These are phyloP conservation scores for Fusarium xylarioides DNA, from an alignment of 2,329 filamentous ascomycete species.

Conservation along the genomic window DNA sequence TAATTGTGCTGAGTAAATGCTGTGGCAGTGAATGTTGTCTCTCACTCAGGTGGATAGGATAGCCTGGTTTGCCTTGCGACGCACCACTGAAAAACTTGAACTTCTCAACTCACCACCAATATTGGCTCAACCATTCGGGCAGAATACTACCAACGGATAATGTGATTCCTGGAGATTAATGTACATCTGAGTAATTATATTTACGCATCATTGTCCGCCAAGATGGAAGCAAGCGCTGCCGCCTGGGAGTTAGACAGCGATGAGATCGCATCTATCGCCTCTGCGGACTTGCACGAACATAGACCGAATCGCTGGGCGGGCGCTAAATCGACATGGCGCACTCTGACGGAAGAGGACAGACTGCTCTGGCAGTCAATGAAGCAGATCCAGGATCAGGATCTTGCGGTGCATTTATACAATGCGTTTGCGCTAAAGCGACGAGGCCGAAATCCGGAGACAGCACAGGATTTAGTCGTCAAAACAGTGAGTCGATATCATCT, in stretches of 20 bases:
- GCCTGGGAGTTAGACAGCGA: slow-evolving; percentile 57
- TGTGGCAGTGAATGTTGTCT: background rate
- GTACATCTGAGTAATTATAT: background rate
- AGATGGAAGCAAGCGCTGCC: slow-evolving; percentile 37
- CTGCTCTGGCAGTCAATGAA: slow-evolving; percentile 71
- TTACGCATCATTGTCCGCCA: background rate
- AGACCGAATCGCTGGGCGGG: slow-evolving; percentile 81
- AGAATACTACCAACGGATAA: background rate
- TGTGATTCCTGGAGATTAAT: background rate
- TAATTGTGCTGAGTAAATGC: background rate
- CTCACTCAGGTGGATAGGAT: slow-evolving; percentile 15
- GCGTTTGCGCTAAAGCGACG: slow-evolving; percentile 70
- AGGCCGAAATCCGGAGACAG: slow-evolving; percentile 40
- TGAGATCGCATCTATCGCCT: slow-evolving; percentile 57
- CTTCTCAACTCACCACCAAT: slow-evolving; percentile 14
- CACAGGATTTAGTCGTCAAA: slow-evolving; percentile 42
- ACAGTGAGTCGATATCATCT: slow-evolving; percentile 35
- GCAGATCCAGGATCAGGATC: slow-evolving; percentile 69
- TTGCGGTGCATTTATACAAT: slow-evolving; percentile 83
- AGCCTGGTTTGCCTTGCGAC: background rate
- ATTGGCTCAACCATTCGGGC: background rate
- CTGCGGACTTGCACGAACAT: slow-evolving; percentile 56
- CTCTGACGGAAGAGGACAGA: slow-evolving; percentile 69
- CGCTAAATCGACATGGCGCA: slow-evolving; percentile 71
- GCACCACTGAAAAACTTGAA: slow-evolving; percentile 25